Evolutionary conservation across 2,329 filamentous ascomycete species (phyloP).

Genomic region (Aspergillus candidus): DNA sequence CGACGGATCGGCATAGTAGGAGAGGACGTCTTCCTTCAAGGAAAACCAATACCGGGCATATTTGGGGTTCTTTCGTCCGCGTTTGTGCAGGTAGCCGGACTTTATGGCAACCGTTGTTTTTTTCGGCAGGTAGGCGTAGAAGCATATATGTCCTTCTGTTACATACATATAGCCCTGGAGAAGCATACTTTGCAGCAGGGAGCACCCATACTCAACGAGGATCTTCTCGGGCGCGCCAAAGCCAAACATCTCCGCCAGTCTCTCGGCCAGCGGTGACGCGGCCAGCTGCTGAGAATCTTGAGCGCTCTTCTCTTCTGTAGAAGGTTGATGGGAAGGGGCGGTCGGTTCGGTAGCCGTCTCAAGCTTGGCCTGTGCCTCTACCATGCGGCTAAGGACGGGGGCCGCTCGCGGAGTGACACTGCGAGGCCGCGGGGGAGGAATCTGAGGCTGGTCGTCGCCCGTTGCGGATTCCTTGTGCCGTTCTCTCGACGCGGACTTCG

Average conservation of each 20-base stretch:
- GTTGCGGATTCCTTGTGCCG: slow-evolving; percentile 17
- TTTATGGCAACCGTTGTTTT: slow-evolving; percentile 75
- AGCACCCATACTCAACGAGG: slow-evolving; percentile 87
- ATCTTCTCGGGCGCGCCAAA: slow-evolving; percentile 79
- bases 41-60: slow-evolving; percentile 92
- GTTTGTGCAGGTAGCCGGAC: slow-evolving; percentile 82
- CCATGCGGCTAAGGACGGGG: slow-evolving; percentile 70
- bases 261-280: slow-evolving; percentile 58
- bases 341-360: slow-evolving; percentile 16
- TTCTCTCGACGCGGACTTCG: slow-evolving; percentile 33
- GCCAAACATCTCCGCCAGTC: slow-evolving; percentile 76
- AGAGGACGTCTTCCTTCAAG: slow-evolving; percentile 83
- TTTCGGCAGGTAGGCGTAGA: slow-evolving; percentile 94
- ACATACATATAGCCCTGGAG: slow-evolving; percentile 96
- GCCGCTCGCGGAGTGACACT: slow-evolving; percentile 48
- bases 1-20: slow-evolving; percentile 78
- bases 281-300: slow-evolving; percentile 40
- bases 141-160: slow-evolving; percentile 86
- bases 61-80: slow-evolving; percentile 77
- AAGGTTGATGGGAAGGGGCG: slow-evolving; percentile 15
- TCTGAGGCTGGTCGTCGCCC: slow-evolving; percentile 12
- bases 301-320: slow-evolving; percentile 42
- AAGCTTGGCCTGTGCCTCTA: slow-evolving; percentile 64
- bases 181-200: slow-evolving; percentile 83
- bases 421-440: slow-evolving; percentile 21